Conservation (phyloP, 306 rosid genomes). For the Fragaria ananassa region DNA sequence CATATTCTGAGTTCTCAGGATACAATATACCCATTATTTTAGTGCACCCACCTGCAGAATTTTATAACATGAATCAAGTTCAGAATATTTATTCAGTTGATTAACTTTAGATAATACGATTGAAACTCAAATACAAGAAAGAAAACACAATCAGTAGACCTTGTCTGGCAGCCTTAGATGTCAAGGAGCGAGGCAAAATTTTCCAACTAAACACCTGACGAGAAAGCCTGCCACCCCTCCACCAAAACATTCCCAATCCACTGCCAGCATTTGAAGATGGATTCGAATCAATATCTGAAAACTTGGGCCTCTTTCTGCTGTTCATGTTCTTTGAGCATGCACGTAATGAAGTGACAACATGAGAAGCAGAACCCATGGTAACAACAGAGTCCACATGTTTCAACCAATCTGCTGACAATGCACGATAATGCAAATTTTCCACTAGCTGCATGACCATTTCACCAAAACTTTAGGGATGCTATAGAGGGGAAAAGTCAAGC, state of each 20-base stretch:
- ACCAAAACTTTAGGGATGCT: slow-evolving; percentile 17
- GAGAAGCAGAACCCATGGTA: slow-evolving; percentile 86
- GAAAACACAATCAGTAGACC: slow-evolving; percentile 44
- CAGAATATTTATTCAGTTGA: slow-evolving; percentile 42
- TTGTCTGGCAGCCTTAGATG: slow-evolving; percentile 91
- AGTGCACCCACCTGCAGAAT: slow-evolving; percentile 78
- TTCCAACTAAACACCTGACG: slow-evolving; percentile 84
- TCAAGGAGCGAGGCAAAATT: slow-evolving; percentile 67
- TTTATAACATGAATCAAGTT: slow-evolving; percentile 41
- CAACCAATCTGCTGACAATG: slow-evolving; percentile 79
- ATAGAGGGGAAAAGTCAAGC: slow-evolving; percentile 15
- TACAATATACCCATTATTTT: slow-evolving; percentile 79
- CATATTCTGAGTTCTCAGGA: slow-evolving; percentile 91
- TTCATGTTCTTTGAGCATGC: slow-evolving; percentile 55
- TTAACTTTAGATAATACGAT: slow-evolving; percentile 33
- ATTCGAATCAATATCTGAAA: slow-evolving; percentile 56
- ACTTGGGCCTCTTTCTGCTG: slow-evolving; percentile 62
- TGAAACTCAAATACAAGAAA: slow-evolving; percentile 23
- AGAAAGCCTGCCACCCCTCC: slow-evolving; percentile 96
- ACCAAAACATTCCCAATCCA: slow-evolving; percentile 86
- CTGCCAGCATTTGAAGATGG: slow-evolving; percentile 57
- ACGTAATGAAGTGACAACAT: slow-evolving; percentile 60
- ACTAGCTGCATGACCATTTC: slow-evolving; percentile 55
- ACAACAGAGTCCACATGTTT: slow-evolving; percentile 73
- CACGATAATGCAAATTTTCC: slow-evolving; percentile 64